These are phyloP conservation scores for Aspergillus homomorphus DNA, from an alignment of 495 filamentous ascomycete genomes.

Conservation along the genomic window DNA sequence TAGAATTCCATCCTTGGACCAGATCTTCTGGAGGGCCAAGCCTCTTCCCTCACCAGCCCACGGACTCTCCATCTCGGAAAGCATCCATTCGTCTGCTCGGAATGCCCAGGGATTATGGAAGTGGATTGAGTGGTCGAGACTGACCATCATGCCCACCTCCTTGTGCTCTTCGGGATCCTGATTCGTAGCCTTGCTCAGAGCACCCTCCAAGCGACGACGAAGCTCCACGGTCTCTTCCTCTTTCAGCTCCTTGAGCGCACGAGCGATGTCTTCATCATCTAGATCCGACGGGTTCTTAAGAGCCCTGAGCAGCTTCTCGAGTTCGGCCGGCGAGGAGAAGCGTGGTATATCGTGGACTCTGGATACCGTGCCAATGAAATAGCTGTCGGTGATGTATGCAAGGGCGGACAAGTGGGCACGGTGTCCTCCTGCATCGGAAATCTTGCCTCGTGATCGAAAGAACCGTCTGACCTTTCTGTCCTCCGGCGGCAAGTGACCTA, in stretches of 20 bases:
- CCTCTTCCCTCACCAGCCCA: constrained; percentile 91
- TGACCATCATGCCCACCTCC: constrained; percentile 91
- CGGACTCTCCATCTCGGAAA: constrained; percentile 87
- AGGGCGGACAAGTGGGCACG: constrained; percentile 80
- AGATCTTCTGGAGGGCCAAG: constrained; percentile 84
- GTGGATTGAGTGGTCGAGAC: constrained; percentile 89
- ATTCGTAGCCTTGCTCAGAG: constrained; percentile 26
- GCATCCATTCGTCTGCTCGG: constrained; percentile 89
- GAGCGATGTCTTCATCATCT: constrained; percentile 41
- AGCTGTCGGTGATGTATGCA: constrained; percentile 88
- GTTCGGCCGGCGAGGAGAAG: constrained; percentile 44
- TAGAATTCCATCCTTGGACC: constrained; percentile 74
- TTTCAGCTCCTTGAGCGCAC: constrained; percentile 40
- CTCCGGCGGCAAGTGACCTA: constrained; percentile 50
- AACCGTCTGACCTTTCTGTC: constrained; percentile 72
- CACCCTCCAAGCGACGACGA: constrained; percentile 37
- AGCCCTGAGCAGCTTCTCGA: constrained; percentile 36
- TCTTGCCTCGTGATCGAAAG: constrained; percentile 71
- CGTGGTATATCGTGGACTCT: constrained; percentile 73
- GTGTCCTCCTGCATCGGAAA: constrained; percentile 68
- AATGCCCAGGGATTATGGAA: constrained; percentile 83
- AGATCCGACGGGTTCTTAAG: constrained; percentile 48
- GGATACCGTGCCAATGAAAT: constrained; percentile 85
- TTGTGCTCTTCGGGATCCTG: constrained; percentile 25
- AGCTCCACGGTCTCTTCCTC: constrained; percentile 43